A percentile compares a stretch with the other conserved stretches of the same genome.
Evolutionary conservation across 208 protist species (phyloP).

Genomic region (Acanthamoeba healyi): DNA sequence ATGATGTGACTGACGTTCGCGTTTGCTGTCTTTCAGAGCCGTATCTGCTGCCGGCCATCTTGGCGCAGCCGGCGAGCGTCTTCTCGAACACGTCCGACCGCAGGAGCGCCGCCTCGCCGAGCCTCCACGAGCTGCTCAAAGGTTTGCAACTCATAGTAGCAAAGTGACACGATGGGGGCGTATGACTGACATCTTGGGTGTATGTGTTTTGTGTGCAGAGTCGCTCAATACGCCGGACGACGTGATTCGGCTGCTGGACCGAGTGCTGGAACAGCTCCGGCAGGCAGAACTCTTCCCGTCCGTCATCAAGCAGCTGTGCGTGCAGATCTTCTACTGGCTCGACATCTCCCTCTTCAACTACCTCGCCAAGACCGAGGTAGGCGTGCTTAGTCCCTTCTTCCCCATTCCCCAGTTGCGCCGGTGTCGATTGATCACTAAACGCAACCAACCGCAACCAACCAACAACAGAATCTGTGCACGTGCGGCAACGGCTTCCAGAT

Average conservation of each 20-base stretch:
- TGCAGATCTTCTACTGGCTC: conserved; percentile 49
- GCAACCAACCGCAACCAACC: not conserved
- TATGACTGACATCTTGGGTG: not conserved
- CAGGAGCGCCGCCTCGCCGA: not conserved
- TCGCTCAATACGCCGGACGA: conserved; percentile 44
- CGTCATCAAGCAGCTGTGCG: conserved; percentile 22
- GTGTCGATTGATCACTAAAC: not conserved
- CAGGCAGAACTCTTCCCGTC: not conserved
- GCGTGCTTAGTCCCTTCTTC: not conserved
- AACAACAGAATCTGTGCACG: conserved; percentile 51
- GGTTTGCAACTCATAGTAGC: not conserved
- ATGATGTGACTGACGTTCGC: too few species aligned
- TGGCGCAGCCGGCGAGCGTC: conserved; percentile 28
- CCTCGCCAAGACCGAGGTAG: not conserved
- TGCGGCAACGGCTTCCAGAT: conserved; percentile 61
- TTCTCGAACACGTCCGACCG: conserved; percentile 35
- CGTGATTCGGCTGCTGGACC: not conserved
- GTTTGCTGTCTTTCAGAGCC: not conserved
- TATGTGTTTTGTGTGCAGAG: not conserved
- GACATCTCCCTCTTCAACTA: conserved; percentile 59
- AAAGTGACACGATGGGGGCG: not conserved
- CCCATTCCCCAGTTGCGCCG: not conserved
- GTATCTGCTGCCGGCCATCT: conserved; percentile 5
- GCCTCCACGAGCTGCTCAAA: not conserved
- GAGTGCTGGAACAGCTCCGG: not conserved